Evolutionary conservation across 225 moss, liverwort and hornwort genomes (phyloP), one percentile per base, ranked within the genome.

Genomic region (Takakia lepidozioides): DNA sequence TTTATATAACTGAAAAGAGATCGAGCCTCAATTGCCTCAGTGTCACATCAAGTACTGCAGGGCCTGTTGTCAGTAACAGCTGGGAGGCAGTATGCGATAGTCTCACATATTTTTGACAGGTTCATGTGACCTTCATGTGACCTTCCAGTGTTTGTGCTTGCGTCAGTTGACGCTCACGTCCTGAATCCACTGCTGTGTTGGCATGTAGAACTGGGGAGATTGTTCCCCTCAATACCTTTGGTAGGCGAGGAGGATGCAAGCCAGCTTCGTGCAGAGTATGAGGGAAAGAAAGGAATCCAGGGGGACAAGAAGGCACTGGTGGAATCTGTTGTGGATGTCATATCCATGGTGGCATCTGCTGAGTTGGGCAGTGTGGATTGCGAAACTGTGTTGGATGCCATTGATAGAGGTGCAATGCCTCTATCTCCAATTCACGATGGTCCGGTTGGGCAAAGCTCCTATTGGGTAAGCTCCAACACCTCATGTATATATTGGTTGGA

Each of bases 221-320:
- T 62, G 18, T 88, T 79, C 46, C 79, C 85, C 39, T 32, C 44
- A 37, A 82, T 84, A 42, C 82, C 73, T 24, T 49, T 85, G 53
- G 55, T 85, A 16, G 75, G 73, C n/a, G 82, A 85, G 55, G 88
- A 88, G 62, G 73, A 74, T 50, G 60, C 82, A 27, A 59, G 43
- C 35, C 66, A 76, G 59, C 60, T 88, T 32, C 75, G 79, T 19
- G 62, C 43, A 3, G 69, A 81, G 25, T 59, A 73, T 24, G 52
- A 48, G 25, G 25, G 46, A 19, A 72, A 56, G 15, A 39, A 27
- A 27, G 57, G 56, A 43, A 54, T 26, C 18, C 56, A 56, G 14
- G 56, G 32, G 17, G 24, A 21, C 20, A 20, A 42, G 49, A 56
- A 37, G 36, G 32, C 71, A 15, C 62, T 85, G 35, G 68, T 82